phyloP scores from a whole-genome alignment of 2,329 filamentous ascomycete genomes.

The Cladosporium sp. region DNA sequence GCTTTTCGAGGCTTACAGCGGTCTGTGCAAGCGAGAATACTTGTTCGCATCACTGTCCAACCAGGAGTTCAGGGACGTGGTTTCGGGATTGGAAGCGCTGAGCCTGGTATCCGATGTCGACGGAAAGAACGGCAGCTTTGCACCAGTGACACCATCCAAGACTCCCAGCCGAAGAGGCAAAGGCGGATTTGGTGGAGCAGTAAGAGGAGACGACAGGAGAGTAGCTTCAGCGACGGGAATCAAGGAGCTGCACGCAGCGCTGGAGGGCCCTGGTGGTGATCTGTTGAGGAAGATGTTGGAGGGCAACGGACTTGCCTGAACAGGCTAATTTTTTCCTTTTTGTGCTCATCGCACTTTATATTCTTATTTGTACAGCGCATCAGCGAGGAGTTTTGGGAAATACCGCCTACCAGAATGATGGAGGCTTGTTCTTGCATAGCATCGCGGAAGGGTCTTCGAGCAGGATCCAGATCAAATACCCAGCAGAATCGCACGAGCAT shows the following conservation, averaged over 20 bases:
- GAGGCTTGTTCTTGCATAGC: slow-evolving; percentile 9
- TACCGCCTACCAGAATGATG: slow-evolving; percentile 2
- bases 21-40: slow-evolving; percentile 82
- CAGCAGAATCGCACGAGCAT: slow-evolving; percentile 14
- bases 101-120: slow-evolving; percentile 72
- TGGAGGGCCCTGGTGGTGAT: slow-evolving; percentile 39
- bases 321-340: neutral
- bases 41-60: slow-evolving; percentile 83
- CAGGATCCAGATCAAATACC: slow-evolving; percentile 14
- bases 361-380: neutral
- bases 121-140: slow-evolving; percentile 69
- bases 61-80: slow-evolving; percentile 91
- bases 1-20: slow-evolving; percentile 79
- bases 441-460: neutral
- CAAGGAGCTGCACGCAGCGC: slow-evolving; percentile 35
- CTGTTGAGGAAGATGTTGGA: slow-evolving; percentile 40
- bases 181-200: slow-evolving; percentile 45
- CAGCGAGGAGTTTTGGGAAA: slow-evolving; percentile 14
- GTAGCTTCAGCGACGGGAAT: slow-evolving; percentile 38
- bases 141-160: slow-evolving; percentile 62
- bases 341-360: neutral
- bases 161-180: slow-evolving; percentile 68
- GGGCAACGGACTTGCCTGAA: slow-evolving; percentile 26
- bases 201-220: slow-evolving; percentile 61
- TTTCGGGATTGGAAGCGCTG: slow-evolving; percentile 84